A percentile compares a stretch with the other conserved stretches of the same genome.
Conservation (phyloP, 805 yeast genomes). For the Pichia californica region DNA sequence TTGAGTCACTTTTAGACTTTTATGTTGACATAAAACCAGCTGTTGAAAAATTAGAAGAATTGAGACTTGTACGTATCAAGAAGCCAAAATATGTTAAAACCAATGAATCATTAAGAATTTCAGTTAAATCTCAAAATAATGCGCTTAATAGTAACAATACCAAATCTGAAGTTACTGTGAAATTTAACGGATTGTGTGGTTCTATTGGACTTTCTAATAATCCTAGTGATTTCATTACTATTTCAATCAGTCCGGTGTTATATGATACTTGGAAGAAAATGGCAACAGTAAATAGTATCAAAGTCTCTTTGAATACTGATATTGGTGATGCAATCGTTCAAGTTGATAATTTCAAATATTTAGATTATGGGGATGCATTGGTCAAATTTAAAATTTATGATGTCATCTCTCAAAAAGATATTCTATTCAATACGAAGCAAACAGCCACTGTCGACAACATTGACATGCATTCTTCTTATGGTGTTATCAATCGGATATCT, state of each 20-base stretch:
- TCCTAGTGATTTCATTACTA: no score
- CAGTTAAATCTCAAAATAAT: no score
- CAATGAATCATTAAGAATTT: background rate
- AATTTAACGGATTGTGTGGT: background rate
- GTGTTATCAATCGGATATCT: background rate
- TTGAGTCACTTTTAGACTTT: slow-evolving; percentile 10
- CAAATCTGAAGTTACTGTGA: background rate
- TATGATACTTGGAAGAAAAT: slow-evolving; percentile 3
- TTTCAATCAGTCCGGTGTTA: no score
- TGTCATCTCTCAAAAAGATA: slow-evolving; percentile 15
- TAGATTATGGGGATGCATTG: background rate
- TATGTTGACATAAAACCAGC: slow-evolving; percentile 14
- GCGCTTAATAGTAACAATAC: background rate
- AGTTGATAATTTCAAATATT: slow-evolving; percentile 19
- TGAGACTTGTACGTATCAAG: background rate
- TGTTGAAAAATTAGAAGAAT: slow-evolving; percentile 1
- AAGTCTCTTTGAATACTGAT: background rate
- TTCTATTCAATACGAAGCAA: slow-evolving; percentile 3
- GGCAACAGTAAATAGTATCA: background rate
- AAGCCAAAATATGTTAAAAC: background rate
- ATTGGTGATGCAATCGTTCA: background rate
- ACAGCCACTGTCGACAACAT: slow-evolving; percentile 12
- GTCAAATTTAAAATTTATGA: slow-evolving; percentile 21
- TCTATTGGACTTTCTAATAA: no score
- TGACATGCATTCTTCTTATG: background rate